Evolutionary conservation across 2,329 filamentous ascomycete species (phyloP).

Genomic region (Ophiocordyceps polyrhachis-furcata): DNA sequence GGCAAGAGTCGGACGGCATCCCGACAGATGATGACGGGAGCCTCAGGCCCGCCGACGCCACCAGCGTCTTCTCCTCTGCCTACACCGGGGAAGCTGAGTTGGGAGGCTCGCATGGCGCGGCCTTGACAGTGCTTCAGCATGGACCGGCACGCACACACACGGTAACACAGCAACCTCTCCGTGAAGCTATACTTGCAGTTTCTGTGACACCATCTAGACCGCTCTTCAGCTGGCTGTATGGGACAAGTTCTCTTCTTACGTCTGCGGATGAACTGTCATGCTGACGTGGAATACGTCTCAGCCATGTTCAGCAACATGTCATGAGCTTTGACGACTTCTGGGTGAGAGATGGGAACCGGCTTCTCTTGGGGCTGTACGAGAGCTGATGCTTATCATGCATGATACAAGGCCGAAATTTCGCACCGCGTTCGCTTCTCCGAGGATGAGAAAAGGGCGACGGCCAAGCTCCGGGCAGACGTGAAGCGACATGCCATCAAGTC

Average conservation of each 20-base stretch:
- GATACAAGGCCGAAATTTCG: slow-evolving; percentile 15
- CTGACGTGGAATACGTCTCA: slow-evolving; percentile 5
- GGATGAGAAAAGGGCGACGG: slow-evolving; percentile 14
- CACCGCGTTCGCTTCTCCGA: slow-evolving; percentile 14
- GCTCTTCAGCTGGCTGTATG: slow-evolving; percentile 23
- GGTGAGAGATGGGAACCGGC: slow-evolving; percentile 8
- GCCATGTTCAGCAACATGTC: slow-evolving; percentile 19
- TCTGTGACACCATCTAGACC: too few relatives aligned
- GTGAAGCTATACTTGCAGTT: too few relatives aligned
- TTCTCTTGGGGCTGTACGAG: neutral
- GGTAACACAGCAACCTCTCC: too few relatives aligned
- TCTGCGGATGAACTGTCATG: neutral
- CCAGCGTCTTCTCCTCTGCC: slow-evolving; percentile 13
- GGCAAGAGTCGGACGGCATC: slow-evolving; percentile 7
- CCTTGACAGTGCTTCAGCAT: slow-evolving; percentile 17
- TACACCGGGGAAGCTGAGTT: slow-evolving; percentile 20
- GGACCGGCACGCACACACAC: slow-evolving; percentile 10
- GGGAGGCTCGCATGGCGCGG: slow-evolving; percentile 16
- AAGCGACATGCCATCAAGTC: slow-evolving; percentile 18
- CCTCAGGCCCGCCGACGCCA: slow-evolving; percentile 5
- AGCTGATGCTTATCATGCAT: neutral
- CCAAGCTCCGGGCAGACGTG: slow-evolving; percentile 18
- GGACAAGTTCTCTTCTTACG: neutral
- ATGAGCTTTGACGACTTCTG: slow-evolving; percentile 25
- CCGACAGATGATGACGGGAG: slow-evolving; percentile 4